Conservation (phyloP, 805 yeast species). For the Metschnikowia noctiluminum region DNA sequence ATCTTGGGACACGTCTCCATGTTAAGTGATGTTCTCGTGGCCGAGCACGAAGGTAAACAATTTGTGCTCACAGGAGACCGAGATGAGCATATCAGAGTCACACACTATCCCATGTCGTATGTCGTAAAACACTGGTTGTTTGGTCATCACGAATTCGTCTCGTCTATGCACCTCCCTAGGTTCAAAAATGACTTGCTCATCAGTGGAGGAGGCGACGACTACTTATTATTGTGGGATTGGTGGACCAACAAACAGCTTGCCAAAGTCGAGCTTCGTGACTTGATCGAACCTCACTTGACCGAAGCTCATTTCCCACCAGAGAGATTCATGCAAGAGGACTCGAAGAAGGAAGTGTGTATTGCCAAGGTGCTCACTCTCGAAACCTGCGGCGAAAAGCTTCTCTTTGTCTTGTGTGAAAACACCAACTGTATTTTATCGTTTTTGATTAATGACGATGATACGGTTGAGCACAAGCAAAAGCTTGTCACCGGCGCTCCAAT, state of each 20-base stretch:
- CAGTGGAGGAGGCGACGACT: constrained; percentile 91
- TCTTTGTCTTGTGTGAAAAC: constrained; percentile 51
- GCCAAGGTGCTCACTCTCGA: constrained; percentile 38
- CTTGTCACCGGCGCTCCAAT: constrained; percentile 24
- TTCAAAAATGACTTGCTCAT: constrained; percentile 53
- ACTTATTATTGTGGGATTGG: constrained; percentile 80
- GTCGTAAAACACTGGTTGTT: constrained; percentile 80
- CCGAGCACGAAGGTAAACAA: constrained; percentile 38
- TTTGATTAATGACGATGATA: constrained; percentile 22
- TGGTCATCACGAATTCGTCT: constrained; percentile 83
- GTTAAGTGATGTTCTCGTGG: constrained; percentile 72
- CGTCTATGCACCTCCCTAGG: constrained; percentile 55
- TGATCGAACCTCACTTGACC: constrained; percentile 41
- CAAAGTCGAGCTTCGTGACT: constrained; percentile 46
- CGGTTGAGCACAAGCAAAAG: constrained; percentile 29
- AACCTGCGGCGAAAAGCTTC: constrained; percentile 20
- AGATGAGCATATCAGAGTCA: constrained; percentile 90
- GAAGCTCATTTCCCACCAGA: constrained; percentile 63
- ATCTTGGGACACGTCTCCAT: constrained; percentile 94
- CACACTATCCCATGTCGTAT: constrained; percentile 73
- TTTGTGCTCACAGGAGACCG: constrained; percentile 80
- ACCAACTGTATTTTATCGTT: constrained; percentile 45
- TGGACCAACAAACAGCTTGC: constrained; percentile 41
- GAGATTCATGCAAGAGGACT: constrained; percentile 53
- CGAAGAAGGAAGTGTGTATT: constrained; percentile 53